phyloP scores from a whole-genome alignment of 352 stramenopile species.

The Phytophthora niederhauseri region DNA sequence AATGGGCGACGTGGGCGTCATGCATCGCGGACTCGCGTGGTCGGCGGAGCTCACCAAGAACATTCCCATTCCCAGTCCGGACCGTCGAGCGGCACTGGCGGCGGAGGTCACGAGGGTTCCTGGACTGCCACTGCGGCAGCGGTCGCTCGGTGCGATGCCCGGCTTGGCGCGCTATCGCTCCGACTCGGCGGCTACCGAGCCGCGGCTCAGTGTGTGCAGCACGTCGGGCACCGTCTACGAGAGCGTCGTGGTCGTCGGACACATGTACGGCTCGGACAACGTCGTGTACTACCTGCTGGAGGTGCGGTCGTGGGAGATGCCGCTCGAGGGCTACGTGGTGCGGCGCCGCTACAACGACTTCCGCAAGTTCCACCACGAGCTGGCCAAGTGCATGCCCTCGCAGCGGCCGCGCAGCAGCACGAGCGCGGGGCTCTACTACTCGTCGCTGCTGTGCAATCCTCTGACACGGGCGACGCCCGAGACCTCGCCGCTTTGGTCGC shows the following conservation, averaged over 20 bases:
- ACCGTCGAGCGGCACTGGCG: neutral
- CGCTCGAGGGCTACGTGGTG: slow-evolving; percentile 82
- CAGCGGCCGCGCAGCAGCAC: slow-evolving; percentile 34
- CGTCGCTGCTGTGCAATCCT: slow-evolving; percentile 61
- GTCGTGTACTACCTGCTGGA: slow-evolving; percentile 83
- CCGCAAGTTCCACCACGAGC: slow-evolving; percentile 58
- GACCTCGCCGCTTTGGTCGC: slow-evolving; percentile 59
- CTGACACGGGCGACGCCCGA: slow-evolving; percentile 38
- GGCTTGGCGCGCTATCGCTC: slow-evolving; percentile 38
- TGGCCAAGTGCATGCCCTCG: slow-evolving; percentile 58
- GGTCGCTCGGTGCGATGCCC: slow-evolving; percentile 34
- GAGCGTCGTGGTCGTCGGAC: slow-evolving; percentile 71
- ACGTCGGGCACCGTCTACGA: slow-evolving; percentile 77
- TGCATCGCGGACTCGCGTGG: slow-evolving; percentile 25
- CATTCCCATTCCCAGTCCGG: slow-evolving; percentile 7
- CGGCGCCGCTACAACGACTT: slow-evolving; percentile 82
- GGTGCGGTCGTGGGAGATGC: slow-evolving; percentile 70
- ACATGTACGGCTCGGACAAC: slow-evolving; percentile 63
- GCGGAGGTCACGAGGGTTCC: slow-evolving; percentile 17
- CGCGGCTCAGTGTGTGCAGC: slow-evolving; percentile 64
- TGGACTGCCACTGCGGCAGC: slow-evolving; percentile 32
- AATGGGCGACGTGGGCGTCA: slow-evolving; percentile 28
- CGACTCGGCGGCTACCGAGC: slow-evolving; percentile 40
- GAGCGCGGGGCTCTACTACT: slow-evolving; percentile 44
- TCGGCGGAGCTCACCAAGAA: neutral